Percentiles rank a stretch among this genome's conserved stretches.
Evolutionary conservation across 1,284 basidiomycete genomes (phyloP).

Genomic region (Cutaneotrichosporon dermatis): DNA sequence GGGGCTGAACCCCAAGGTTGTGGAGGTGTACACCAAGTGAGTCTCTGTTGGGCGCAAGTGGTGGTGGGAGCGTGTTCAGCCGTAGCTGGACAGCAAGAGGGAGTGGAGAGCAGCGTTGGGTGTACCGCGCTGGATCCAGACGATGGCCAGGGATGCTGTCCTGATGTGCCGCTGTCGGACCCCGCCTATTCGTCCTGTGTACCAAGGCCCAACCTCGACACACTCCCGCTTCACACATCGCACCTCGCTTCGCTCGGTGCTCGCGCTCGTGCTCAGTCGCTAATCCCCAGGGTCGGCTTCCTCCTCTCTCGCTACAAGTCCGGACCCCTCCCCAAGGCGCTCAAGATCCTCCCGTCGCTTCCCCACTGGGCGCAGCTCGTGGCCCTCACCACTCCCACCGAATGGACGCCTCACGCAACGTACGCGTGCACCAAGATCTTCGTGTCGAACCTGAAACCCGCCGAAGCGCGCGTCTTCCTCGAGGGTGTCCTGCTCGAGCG

Average conservation of each 20-base stretch:
- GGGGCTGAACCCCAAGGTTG: constrained; percentile 92
- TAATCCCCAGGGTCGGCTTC: constrained; percentile 64
- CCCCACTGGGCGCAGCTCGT: constrained; percentile 95
- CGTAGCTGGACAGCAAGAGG: no score
- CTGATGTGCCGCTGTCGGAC: background rate
- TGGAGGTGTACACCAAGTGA: constrained; percentile 91
- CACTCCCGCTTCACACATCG: no score
- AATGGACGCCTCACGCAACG: constrained; percentile 94
- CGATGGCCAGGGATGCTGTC: no score
- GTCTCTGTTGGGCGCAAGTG: constrained; percentile 29
- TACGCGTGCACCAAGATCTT: constrained; percentile 93
- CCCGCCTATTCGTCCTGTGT: background rate
- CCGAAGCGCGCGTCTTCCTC: constrained; percentile 90
- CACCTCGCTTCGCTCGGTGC: background rate
- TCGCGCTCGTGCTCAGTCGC: background rate
- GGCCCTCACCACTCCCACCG: constrained; percentile 84
- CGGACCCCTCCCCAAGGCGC: constrained; percentile 90
- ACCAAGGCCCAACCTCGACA: no score
- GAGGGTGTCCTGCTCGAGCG: constrained; percentile 89
- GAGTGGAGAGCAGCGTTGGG: no score
- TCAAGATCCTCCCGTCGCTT: constrained; percentile 96
- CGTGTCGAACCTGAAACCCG: constrained; percentile 93
- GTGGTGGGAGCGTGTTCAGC: no score
- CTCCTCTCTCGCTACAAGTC: constrained; percentile 90
- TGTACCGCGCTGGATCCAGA: no score